These are phyloP conservation scores for Solanum sejunctum DNA, from an alignment of 257 asterid species.

Conservation along the genomic window DNA sequence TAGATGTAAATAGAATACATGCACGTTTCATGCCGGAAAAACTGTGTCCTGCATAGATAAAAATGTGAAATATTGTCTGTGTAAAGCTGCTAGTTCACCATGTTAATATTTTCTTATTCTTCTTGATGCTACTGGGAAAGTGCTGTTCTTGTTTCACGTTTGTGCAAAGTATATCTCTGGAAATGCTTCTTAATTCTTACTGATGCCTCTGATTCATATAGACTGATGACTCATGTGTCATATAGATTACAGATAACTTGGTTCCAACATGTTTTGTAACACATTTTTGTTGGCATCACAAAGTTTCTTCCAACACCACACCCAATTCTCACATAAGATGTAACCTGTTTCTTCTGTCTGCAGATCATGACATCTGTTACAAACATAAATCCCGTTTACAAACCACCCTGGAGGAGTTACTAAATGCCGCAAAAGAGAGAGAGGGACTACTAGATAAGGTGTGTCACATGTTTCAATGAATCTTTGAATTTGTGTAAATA, in stretches of 20 bases:
- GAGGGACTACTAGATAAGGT: constrained; percentile 64
- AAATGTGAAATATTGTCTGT: too few relatives aligned
- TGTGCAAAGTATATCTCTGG: constrained; percentile 29
- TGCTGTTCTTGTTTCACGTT: too few relatives aligned
- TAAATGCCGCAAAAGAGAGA: constrained; percentile 61
- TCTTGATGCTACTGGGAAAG: too few relatives aligned
- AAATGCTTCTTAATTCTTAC: background rate
- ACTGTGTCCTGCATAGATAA: too few relatives aligned
- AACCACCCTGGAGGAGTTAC: constrained; percentile 75
- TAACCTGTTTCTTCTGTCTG: background rate
- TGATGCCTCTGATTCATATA: background rate
- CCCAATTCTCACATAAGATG: background rate
- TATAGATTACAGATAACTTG: constrained; percentile 78
- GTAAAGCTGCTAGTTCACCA: too few relatives aligned
- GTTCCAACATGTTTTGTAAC: constrained; percentile 59
- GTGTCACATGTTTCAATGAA: background rate
- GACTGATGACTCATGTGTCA: background rate
- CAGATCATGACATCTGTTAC: constrained; percentile 57
- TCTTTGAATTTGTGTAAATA: too few relatives aligned
- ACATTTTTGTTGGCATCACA: constrained; percentile 48
- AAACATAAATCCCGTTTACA: constrained; percentile 69
- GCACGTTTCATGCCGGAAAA: too few relatives aligned
- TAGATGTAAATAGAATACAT: too few relatives aligned
- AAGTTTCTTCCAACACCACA: constrained; percentile 52
- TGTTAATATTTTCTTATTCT: too few relatives aligned